Percentiles rank a stretch among this genome's conserved stretches.
phyloP scores from a whole-genome alignment of 2,329 filamentous ascomycete species.

The Claviceps sp. region DNA sequence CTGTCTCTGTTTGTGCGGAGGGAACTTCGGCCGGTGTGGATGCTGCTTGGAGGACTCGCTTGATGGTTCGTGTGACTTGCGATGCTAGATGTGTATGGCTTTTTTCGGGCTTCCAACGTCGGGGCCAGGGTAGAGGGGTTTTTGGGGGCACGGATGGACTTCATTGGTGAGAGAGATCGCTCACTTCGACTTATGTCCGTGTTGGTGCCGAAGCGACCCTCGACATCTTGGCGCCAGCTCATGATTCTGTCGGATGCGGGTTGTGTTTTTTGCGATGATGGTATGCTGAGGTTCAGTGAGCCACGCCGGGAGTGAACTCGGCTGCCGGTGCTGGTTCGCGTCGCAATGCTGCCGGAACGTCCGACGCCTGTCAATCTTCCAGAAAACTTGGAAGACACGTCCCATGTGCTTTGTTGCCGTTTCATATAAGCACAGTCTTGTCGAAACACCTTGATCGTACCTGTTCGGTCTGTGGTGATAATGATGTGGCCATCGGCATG shows the following conservation, averaged over 20 bases:
- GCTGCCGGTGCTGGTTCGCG: constrained; percentile 36
- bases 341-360: constrained; percentile 42
- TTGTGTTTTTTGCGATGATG: constrained; percentile 15
- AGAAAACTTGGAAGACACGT: constrained; percentile 64
- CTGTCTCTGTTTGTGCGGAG: constrained; percentile 12
- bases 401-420: constrained; percentile 63
- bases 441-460: constrained; percentile 84
- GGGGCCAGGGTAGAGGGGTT: constrained; percentile 25
- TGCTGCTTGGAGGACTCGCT: constrained; percentile 27
- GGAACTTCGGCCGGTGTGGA: constrained; percentile 15
- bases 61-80: constrained; percentile 12
- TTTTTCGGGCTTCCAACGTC: constrained; percentile 32
- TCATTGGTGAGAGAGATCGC: constrained; percentile 42
- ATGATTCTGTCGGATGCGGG: constrained; percentile 61
- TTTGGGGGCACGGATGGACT: constrained; percentile 24
- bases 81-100: constrained; percentile 24
- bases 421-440: constrained; percentile 85
- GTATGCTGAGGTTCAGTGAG: constrained; percentile 32
- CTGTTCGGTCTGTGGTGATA: constrained; percentile 77
- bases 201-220: constrained; percentile 27
- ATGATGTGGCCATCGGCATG: constrained; percentile 82
- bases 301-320: constrained; percentile 37
- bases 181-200: constrained; percentile 32
- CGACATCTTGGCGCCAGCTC: constrained; percentile 66
- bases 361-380: constrained; percentile 46